Percentiles rank a stretch among this genome's conserved stretches.
Conservation (phyloP, 2,329 filamentous ascomycete species). For the Teratosphaeria gauchensis region DNA sequence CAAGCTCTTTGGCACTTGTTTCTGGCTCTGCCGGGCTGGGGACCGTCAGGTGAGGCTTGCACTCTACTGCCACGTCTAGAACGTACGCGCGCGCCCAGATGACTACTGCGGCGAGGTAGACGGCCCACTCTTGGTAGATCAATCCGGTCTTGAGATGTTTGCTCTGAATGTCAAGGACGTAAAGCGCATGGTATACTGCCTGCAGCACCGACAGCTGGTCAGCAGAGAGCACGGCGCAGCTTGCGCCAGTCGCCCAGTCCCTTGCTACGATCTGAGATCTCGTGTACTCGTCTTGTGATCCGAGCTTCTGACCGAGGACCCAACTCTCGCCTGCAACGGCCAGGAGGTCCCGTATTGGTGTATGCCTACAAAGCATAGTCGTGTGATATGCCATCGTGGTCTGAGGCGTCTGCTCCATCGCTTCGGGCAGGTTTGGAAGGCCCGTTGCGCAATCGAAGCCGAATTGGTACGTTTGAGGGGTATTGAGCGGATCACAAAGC, state of each 20-base stretch:
- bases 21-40: conserved; percentile 2
- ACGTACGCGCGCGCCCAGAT: conserved; percentile 20
- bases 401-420: conserved; percentile 10
- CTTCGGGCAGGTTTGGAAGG: conserved; percentile 6
- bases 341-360: conserved; percentile 33
- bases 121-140: conserved; percentile 20
- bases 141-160: conserved; percentile 10
- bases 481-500: conserved; percentile 6
- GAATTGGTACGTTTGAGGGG: not conserved
- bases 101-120: conserved; percentile 20
- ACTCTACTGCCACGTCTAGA: not conserved
- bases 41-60: conserved; percentile 5
- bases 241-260: conserved; percentile 24
- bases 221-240: not conserved
- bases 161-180: conserved; percentile 15
- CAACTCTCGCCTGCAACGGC: conserved; percentile 37
- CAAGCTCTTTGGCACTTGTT: conserved; percentile 6
- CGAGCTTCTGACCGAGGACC: conserved; percentile 36
- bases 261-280: conserved; percentile 24
- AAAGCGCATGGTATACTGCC: conserved; percentile 16
- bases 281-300: conserved; percentile 23
- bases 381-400: conserved; percentile 22
- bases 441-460: conserved; percentile 3
- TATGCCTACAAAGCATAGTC: conserved; percentile 28
- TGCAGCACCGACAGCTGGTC: conserved; percentile 2